These are phyloP conservation scores for Lachancea quebecensis DNA, from an alignment of 805 yeast genomes.

Conservation along the genomic window DNA sequence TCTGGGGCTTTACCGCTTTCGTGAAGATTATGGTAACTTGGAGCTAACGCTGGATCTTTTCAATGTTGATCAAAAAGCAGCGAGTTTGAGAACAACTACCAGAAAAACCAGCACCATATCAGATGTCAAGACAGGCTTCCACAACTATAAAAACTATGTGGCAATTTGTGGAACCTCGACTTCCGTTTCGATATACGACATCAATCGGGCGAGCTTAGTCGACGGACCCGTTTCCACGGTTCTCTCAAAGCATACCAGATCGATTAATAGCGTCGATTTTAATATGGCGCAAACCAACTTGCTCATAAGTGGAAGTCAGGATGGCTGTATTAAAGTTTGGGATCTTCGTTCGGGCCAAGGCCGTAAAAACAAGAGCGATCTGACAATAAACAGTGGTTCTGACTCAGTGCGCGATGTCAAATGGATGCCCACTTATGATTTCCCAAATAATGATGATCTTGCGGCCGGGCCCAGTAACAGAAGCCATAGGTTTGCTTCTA, in stretches of 20 bases:
- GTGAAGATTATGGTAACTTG: constrained; percentile 11
- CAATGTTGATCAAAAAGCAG: background rate
- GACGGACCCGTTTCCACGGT: constrained; percentile 21
- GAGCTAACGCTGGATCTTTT: constrained; percentile 18
- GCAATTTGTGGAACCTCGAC: constrained; percentile 32
- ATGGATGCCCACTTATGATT: constrained; percentile 38
- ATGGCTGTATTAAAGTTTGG: constrained; percentile 73
- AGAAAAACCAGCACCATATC: constrained; percentile 27
- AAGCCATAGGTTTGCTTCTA: constrained; percentile 57
- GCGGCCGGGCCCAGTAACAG: constrained; percentile 9
- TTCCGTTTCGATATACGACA: constrained; percentile 28
- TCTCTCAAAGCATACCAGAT: constrained; percentile 30
- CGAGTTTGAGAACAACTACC: constrained; percentile 1
- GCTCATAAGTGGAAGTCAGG: constrained; percentile 65
- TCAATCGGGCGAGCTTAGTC: constrained; percentile 17
- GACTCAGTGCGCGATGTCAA: constrained; percentile 62
- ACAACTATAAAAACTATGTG: constrained; percentile 22
- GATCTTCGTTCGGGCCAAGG: constrained; percentile 47
- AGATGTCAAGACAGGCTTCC: constrained; percentile 32
- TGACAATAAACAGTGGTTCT: constrained; percentile 43
- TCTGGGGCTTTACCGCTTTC: constrained; percentile 25
- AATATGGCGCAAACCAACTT: constrained; percentile 32
- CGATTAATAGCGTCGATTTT: constrained; percentile 32
- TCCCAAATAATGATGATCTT: constrained; percentile 34
- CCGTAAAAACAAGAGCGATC: constrained; percentile 28